These are phyloP conservation scores for Taiozyma sp. DNA, from an alignment of 1,139 yeast species.

Conservation along the genomic window DNA sequence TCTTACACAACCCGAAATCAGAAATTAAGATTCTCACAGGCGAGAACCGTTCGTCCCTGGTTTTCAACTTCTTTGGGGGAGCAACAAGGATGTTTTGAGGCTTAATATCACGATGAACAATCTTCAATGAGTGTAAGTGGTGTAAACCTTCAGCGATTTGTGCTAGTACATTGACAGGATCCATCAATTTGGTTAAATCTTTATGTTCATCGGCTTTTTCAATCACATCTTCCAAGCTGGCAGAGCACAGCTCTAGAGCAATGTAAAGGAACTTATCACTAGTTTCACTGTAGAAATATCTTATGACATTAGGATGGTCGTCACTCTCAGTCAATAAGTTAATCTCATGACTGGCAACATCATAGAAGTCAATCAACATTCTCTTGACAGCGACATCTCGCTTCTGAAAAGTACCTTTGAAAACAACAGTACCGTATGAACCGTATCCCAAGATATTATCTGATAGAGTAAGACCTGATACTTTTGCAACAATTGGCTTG, in stretches of 20 bases:
- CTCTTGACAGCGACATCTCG: conserved; percentile 95
- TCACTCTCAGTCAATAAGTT: conserved; percentile 86
- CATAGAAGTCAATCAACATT: conserved; percentile 89
- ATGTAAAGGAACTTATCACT: conserved; percentile 85
- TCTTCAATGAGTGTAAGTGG: conserved; percentile 83
- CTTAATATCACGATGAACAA: conserved; percentile 92
- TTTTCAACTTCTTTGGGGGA: conserved; percentile 42
- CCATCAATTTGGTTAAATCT: conserved; percentile 32
- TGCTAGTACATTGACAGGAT: conserved; percentile 51
- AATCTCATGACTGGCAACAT: conserved; percentile 94
- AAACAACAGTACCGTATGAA: conserved; percentile 94
- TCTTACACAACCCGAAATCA: conserved; percentile 94
- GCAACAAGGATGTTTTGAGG: conserved; percentile 95
- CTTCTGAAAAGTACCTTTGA: conserved; percentile 82
- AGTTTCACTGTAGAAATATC: conserved; percentile 89
- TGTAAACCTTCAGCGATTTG: conserved; percentile 85
- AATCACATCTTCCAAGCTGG: conserved; percentile 81
- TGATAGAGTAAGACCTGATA: conserved; percentile 45
- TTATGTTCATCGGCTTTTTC: conserved; percentile 39
- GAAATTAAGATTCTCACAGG: conserved; percentile 73
- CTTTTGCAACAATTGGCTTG: neutral
- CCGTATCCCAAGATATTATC: conserved; percentile 86
- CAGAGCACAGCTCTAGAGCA: conserved; percentile 87
- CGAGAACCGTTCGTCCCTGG: conserved; percentile 22
- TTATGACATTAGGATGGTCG: conserved; percentile 90